Percentiles rank a stretch among this genome's conserved stretches.
phyloP scores from a whole-genome alignment of 2,329 filamentous ascomycete species.

The Cladosporium velox region DNA sequence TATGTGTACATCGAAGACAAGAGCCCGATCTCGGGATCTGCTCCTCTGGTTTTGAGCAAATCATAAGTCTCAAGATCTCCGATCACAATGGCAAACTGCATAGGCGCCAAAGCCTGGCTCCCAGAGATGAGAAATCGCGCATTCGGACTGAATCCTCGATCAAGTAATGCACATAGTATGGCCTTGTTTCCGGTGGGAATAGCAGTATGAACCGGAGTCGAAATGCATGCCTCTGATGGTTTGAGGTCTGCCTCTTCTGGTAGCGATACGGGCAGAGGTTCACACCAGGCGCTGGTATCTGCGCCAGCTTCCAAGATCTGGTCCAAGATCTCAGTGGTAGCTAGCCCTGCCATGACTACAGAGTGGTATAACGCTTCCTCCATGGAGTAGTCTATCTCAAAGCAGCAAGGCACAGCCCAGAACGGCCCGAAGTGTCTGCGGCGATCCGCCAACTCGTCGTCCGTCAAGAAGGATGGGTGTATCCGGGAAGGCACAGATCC shows the following conservation, averaged over 20 bases:
- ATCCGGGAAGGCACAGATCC: too few relatives aligned
- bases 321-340: too few relatives aligned
- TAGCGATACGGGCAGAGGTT: too few relatives aligned
- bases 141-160: conserved; percentile 7
- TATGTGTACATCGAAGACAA: conserved; percentile 12
- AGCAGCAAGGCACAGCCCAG: too few relatives aligned
- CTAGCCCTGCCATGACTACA: too few relatives aligned
- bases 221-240: conserved; percentile 13
- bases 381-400: too few relatives aligned
- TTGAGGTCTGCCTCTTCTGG: background rate
- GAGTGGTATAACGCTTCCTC: too few relatives aligned
- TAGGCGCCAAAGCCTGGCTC: conserved; percentile 17
- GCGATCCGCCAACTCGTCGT: too few relatives aligned
- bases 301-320: too few relatives aligned
- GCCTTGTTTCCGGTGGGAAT: background rate
- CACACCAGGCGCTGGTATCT: too few relatives aligned
- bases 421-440: too few relatives aligned
- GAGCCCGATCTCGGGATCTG: background rate
- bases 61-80: conserved; percentile 2
- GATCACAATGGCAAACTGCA: conserved; percentile 14
- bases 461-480: too few relatives aligned
- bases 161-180: conserved; percentile 11
- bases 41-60: background rate
- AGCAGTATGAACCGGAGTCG: conserved; percentile 18
- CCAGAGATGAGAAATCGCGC: conserved; percentile 16